Percentiles rank a stretch among this genome's conserved stretches.
Evolutionary conservation across 2,329 filamentous ascomycete genomes (phyloP).

Genomic region (Xylaria sp.): DNA sequence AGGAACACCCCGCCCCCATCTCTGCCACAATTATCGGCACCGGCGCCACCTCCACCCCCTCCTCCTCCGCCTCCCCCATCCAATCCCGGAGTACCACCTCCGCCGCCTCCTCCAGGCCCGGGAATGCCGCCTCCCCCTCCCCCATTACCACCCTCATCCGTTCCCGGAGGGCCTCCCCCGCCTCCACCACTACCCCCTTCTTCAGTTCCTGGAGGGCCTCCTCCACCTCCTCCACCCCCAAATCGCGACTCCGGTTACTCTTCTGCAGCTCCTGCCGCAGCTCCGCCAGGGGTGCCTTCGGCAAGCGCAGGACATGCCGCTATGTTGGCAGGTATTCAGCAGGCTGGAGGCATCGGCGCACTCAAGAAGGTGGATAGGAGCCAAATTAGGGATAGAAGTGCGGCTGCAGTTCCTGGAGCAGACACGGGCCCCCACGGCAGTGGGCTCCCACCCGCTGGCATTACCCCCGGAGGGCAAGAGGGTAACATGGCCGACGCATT

Average conservation of each 20-base stretch:
- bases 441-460: slow-evolving; percentile 63
- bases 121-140: slow-evolving; percentile 48
- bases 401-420: slow-evolving; percentile 65
- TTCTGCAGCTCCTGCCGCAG: slow-evolving; percentile 61
- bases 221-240: slow-evolving; percentile 54
- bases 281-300: slow-evolving; percentile 49
- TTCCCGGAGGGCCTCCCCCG: slow-evolving; percentile 21
- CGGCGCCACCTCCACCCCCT: slow-evolving; percentile 43
- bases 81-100: slow-evolving; percentile 26
- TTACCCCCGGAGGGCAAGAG: slow-evolving; percentile 62
- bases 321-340: slow-evolving; percentile 77
- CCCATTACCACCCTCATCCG: slow-evolving; percentile 32
- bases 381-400: slow-evolving; percentile 78
- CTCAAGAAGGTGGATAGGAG: slow-evolving; percentile 80
- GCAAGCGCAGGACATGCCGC: slow-evolving; percentile 64
- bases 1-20: slow-evolving; percentile 60
- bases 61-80: slow-evolving; percentile 34
- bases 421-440: slow-evolving; percentile 64
- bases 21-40: slow-evolving; percentile 44
- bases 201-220: slow-evolving; percentile 50
- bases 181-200: slow-evolving; percentile 51
- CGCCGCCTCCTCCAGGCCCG: slow-evolving; percentile 45
- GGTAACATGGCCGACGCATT: slow-evolving; percentile 84
- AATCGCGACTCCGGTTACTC: slow-evolving; percentile 69
- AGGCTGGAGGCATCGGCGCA: slow-evolving; percentile 71